Evolutionary conservation across 805 yeast genomes (phyloP), one percentile per base, ranked within the genome.

Genomic region (Komagataella populi): DNA sequence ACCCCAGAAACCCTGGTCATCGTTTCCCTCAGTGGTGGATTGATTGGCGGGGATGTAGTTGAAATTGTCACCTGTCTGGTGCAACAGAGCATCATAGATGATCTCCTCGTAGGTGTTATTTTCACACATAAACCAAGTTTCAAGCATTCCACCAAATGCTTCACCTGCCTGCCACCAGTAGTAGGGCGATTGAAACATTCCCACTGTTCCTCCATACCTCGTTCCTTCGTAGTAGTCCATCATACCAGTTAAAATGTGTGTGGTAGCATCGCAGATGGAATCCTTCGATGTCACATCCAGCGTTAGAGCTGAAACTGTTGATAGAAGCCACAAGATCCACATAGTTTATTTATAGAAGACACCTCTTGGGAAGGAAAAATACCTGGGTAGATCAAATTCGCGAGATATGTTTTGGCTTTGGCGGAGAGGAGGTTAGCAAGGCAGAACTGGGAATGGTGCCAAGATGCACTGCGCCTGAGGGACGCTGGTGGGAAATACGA

Each of bases 121-220:
- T 44, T 83, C 77, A 64, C 87, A 78, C 63, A 73, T 83, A 57
- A 63, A 81, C 69, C 87, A 75, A 66, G 85, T 84, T 64, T 89
- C 96, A 47, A 91, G 62, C 74, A 91, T 70, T 17, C 85, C 73
- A 6, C 96, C 96, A 87, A 89, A 88, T 1, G 91, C 96, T 54
- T 90, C 95, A 57, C 98, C 98, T 7, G 97, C 96, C 69, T 89
- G 88, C 97, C 97, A 90, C 99, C 98, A 91, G 73, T 91, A 91
- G 73, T 91, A 90, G 0, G 98, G 98, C 61, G 73, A 70, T 10
- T 82, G 71, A 65, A 93, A 90, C 89, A 85, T 81, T 46, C 98
- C 99, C 23, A 86, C 71, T 4, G 89, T 77, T 6, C 90, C 84
- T 43, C 96, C 97, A 46, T 72, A 64, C 43, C 73, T 63, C 55